These are phyloP conservation scores for Avicennia marina DNA, from an alignment of 257 asterid genomes.

Conservation along the genomic window DNA sequence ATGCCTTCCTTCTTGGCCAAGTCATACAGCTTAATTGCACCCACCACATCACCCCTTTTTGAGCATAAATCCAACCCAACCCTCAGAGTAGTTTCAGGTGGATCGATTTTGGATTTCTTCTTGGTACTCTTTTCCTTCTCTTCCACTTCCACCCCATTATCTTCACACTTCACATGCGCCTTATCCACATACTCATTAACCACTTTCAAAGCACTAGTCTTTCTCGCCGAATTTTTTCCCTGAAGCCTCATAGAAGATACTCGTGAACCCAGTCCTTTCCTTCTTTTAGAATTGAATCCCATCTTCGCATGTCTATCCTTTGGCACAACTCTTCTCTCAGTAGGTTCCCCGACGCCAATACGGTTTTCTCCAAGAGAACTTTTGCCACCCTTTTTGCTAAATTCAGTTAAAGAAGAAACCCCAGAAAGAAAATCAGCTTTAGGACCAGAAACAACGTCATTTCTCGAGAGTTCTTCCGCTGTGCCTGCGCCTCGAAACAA, in stretches of 20 bases:
- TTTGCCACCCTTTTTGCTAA: constrained; percentile 16
- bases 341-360: constrained; percentile 17
- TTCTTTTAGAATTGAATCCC: constrained; percentile 23
- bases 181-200: constrained; percentile 11
- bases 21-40: constrained; percentile 62
- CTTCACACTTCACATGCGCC: not conserved
- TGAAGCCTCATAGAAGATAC: constrained; percentile 25
- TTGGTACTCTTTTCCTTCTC: constrained; percentile 32
- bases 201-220: too few relatives aligned
- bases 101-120: constrained; percentile 41
- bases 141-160: constrained; percentile 19
- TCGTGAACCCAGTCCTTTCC: constrained; percentile 25
- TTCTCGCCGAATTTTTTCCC: too few relatives aligned
- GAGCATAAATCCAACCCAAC: constrained; percentile 75
- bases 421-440: constrained; percentile 30
- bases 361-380: constrained; percentile 15
- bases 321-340: constrained; percentile 36
- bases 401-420: constrained; percentile 30
- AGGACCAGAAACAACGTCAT: constrained; percentile 9
- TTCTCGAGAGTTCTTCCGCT: constrained; percentile 28
- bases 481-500: constrained; percentile 15
- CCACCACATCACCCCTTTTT: constrained; percentile 62
- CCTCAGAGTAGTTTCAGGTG: constrained; percentile 37
- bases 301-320: constrained; percentile 44
- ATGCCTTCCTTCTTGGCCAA: constrained; percentile 55